These are phyloP conservation scores for Salix purpurea DNA, from an alignment of 345 rosid genomes.

Conservation along the genomic window DNA sequence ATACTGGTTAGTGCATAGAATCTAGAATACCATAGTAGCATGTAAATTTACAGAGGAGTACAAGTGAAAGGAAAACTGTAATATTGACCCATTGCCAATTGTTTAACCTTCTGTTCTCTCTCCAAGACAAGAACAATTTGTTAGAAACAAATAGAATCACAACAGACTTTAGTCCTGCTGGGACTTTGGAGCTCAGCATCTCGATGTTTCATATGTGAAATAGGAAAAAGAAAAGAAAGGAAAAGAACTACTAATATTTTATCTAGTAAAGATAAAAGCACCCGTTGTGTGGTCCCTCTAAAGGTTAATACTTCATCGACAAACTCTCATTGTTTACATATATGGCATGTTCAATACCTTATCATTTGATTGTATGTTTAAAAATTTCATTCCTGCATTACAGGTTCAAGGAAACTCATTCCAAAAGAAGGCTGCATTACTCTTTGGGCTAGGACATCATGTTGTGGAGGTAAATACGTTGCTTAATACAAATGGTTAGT, in stretches of 20 bases:
- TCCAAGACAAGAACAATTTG: too few species aligned
- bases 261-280: not conserved
- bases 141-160: not conserved
- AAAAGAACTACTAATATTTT: not conserved
- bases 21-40: not conserved
- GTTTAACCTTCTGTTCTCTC: too few species aligned
- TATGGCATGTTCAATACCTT: not conserved
- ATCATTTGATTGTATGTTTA: not conserved
- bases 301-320: not conserved
- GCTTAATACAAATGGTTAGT: not conserved
- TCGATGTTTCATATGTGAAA: not conserved
- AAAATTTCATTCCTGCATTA: slow-evolving; percentile 9
- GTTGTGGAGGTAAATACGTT: slow-evolving; percentile 62
- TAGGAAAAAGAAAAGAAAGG: not conserved
- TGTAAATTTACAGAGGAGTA: not conserved
- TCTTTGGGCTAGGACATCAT: slow-evolving; percentile 70
- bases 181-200: not conserved
- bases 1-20: not conserved
- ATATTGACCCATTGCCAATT: too few species aligned
- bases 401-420: slow-evolving; percentile 96
- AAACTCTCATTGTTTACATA: not conserved
- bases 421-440: slow-evolving; percentile 84
- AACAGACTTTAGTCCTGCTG: not conserved
- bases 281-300: not conserved
- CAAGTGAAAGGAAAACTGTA: not conserved